Evolutionary conservation across 805 yeast species (phyloP), one percentile per base, ranked within the genome.

Genomic region (Clavispora phyllophila): DNA sequence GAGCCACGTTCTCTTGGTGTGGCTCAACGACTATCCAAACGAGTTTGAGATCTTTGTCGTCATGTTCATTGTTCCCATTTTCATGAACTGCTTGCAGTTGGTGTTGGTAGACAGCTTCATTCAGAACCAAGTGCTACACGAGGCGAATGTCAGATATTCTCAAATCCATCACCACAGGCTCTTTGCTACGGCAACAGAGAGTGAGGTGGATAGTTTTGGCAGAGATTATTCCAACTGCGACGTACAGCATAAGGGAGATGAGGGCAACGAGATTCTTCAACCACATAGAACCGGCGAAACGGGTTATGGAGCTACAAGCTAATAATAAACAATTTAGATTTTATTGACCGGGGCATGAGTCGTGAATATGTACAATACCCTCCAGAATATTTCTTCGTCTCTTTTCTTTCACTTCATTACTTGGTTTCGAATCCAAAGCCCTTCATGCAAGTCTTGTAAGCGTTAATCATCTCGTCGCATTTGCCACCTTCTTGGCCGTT

Each of bases 371-470:
- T 29, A 29, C 33, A 29, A 9, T 17, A 17, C 33, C 33, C 33
- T 29, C 20, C 4, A 5, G 20, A 29, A 27, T n/a, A 14, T n/a
- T n/a, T n/a, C n/a, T n/a, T n/a, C n/a, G 27, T 25, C 10, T 27
- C n/a, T 9, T 6, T 27, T n/a, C 5, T 8, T 27, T 17, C 31
- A n/a, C 37, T 14, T 40, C 22, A 17, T 40, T 48, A 58, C 41
- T 53, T 56, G 41, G 68, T 63, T 39, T 74, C 77, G 64, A 91
- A 91, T 0, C 99, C 99, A 61, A 67, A 91, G 15, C 95, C 88
- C 58, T 82, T 82, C 99, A 91, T 91, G 68, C 99, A 91, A 23
- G 60, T 58, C 65, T 89, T 90, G 73, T 93, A 93, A 45, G 79
- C 71, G 18, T 66, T 66, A 48, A 91, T 84, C 40, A 87, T 62